Evolutionary conservation across 495 filamentous ascomycete genomes (phyloP).

Genomic region (Penicillium malachiteum): DNA sequence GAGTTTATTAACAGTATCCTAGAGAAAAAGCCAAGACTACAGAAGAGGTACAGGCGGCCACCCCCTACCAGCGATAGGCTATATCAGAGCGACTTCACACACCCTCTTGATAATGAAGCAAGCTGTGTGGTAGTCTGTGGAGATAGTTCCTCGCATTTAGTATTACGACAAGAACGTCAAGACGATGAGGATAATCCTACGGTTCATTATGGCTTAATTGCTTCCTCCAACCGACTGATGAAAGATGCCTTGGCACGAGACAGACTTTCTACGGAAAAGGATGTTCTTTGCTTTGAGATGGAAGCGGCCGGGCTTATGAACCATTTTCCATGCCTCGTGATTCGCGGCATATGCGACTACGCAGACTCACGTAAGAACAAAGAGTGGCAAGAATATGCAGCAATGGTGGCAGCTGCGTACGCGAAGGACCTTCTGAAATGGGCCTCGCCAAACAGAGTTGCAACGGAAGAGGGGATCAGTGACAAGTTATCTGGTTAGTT

Average conservation of each 20-base stretch:
- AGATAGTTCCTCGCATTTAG: not conserved
- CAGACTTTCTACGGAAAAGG: conserved; percentile 6
- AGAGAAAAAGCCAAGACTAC: not conserved
- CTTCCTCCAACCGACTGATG: conserved; percentile 21
- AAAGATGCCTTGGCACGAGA: conserved; percentile 16
- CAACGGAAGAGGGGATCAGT: too few relatives aligned
- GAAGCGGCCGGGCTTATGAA: conserved; percentile 39
- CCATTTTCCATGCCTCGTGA: conserved; percentile 33
- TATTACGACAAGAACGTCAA: not conserved
- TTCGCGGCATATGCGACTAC: conserved; percentile 41
- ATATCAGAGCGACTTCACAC: not conserved
- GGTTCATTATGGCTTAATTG: conserved; percentile 25
- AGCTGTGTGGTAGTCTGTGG: not conserved
- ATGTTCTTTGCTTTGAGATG: conserved; percentile 27
- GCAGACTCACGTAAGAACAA: conserved; percentile 38
- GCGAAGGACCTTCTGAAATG: conserved; percentile 28
- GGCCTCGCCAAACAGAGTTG: too few relatives aligned
- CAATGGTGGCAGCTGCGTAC: conserved; percentile 32
- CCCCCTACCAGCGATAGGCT: not conserved
- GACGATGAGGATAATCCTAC: not conserved
- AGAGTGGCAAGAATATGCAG: conserved; percentile 35
- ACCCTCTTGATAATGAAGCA: not conserved
- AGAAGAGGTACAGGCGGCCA: not conserved
- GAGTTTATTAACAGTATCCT: not conserved
- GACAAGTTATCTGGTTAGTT: too few relatives aligned